Base-by-base conservation (phyloP, 768 basidiomycete species). In the Boletales sp. region DNA sequence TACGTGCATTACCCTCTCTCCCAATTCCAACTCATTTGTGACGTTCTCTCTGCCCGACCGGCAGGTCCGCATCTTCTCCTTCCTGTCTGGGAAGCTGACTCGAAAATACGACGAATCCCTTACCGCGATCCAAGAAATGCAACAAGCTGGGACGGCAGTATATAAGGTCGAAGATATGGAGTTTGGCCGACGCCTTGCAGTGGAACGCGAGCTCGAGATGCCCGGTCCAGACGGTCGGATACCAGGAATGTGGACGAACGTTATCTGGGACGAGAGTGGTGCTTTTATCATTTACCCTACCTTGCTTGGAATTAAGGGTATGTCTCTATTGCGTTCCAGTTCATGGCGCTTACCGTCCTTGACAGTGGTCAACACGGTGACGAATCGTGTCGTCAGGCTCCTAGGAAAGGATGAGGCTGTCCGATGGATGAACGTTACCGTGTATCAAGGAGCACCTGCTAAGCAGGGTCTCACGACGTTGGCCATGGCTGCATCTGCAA, bases 141-240 rank as follows among this genome's bases (percentile, higher is more conserved):
- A 99, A 66, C 96, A 98, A 67, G 94, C 94, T 2, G 95, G 94
- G 1, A 96, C 96, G 5, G 87, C 90, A 0, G 80, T 91, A 17
- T 90, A 87, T 70, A 87, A 83, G 59, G 83, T 98, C 15, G 96
- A 99, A 47, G 94, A 97, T 70, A 99, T 99, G 96, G 96, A 99
- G 67, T 97, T 99, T 62, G 94, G 95, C n/a, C 77, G 95, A 49
- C 79, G 95, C n/a, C 73, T 98, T 54, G 95, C 95, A 4, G 75
- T 86, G 30, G 96, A 99, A 68, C 77, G 90, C 54, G 96, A 98
- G 62, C 70, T 99, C 38, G 94, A 97, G 70, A 71, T 87, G 48
- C 83, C 86, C 34, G 86, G 84, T 12, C 82, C 83, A 4, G 88
- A 90, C 62, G 86, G 85, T 28, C 75, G 73, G 46, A 73, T 80